A percentile compares a stretch with the other conserved stretches of the same genome.
Conservation (phyloP, 83 land plant genomes). For the Larix sibirica region DNA sequence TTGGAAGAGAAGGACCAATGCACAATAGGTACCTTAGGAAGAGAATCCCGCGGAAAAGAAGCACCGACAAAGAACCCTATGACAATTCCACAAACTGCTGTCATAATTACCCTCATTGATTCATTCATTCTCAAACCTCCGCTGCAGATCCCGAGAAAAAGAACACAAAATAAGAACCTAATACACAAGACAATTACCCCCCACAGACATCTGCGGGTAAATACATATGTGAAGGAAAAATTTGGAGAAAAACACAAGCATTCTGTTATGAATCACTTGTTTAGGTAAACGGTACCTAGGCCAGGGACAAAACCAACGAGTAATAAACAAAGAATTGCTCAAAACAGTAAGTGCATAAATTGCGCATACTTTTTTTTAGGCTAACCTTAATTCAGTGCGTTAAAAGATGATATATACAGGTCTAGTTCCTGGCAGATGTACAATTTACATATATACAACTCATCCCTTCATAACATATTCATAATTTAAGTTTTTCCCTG, state of each 20-base stretch:
- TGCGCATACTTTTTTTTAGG: too few species aligned
- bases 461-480: background rate
- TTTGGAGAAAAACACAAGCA: too few species aligned
- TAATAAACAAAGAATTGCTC: background rate
- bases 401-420: too few species aligned
- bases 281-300: too few species aligned
- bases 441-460: too few species aligned
- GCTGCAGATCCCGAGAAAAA: constrained; percentile 16
- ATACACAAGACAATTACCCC: background rate
- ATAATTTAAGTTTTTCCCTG: background rate
- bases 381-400: too few species aligned
- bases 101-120: constrained; percentile 27
- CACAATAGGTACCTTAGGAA: background rate
- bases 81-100: constrained; percentile 35
- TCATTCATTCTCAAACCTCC: constrained; percentile 32
- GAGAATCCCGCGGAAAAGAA: constrained; percentile 40
- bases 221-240: too few species aligned
- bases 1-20: background rate
- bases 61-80: constrained; percentile 45
- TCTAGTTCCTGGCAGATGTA: too few species aligned
- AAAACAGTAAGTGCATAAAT: background rate
- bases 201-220: background rate
- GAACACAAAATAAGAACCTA: background rate
- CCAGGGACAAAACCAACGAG: too few species aligned
- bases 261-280: too few species aligned